phyloP scores from a whole-genome alignment of 768 basidiomycete species.

The Lentinula sp. region DNA sequence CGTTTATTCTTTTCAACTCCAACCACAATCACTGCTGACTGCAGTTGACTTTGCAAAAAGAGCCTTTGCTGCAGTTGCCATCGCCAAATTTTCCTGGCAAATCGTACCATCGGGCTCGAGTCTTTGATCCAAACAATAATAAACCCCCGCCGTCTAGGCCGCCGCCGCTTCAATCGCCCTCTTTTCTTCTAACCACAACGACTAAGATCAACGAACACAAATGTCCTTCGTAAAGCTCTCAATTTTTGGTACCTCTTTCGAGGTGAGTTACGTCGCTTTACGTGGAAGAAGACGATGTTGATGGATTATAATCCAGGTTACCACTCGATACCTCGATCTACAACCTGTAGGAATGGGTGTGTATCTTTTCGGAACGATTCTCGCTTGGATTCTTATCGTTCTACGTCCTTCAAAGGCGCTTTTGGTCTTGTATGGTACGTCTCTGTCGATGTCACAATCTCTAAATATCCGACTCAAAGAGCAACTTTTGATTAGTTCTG shows the following conservation, averaged over 20 bases:
- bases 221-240: conserved; percentile 98
- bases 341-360: conserved; percentile 99
- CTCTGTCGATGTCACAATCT: not conserved
- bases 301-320: conserved; percentile 56
- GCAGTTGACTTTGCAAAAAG: not conserved
- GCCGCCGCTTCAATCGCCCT: not conserved
- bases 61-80: not conserved
- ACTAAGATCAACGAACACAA: conserved; percentile 7
- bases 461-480: not conserved
- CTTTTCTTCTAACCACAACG: conserved; percentile 11
- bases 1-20: not conserved
- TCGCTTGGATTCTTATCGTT: conserved; percentile 14
- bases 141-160: conserved; percentile 2
- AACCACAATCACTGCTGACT: not conserved
- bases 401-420: conserved; percentile 52
- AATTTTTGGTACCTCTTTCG: conserved; percentile 98
- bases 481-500: conserved; percentile 50
- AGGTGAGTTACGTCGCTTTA: conserved; percentile 42
- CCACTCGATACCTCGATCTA: conserved; percentile 97
- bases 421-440: conserved; percentile 96
- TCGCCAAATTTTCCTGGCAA: not conserved
- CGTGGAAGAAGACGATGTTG: not conserved
- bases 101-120: not conserved
- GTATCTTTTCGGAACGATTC: conserved; percentile 20
- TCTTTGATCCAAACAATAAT: not conserved